Conservation (phyloP, 306 rosid species). For the Casuarina cunninghamiana region DNA sequence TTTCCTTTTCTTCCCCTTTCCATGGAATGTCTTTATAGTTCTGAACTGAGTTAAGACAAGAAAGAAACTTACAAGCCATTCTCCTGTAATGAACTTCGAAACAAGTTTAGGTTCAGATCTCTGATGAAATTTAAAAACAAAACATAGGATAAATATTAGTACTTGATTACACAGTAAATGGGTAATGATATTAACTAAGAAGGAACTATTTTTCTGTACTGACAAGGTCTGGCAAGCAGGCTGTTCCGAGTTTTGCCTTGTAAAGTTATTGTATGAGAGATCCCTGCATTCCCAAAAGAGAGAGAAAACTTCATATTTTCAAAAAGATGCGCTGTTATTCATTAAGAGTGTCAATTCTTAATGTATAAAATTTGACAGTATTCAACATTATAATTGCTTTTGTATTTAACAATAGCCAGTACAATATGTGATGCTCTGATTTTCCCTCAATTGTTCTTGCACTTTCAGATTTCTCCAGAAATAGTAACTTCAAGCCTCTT, state of each 20-base stretch:
- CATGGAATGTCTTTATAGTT: no score
- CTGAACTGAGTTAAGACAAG: no score
- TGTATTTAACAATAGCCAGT: background rate
- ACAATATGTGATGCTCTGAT: background rate
- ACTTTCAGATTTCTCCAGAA: background rate
- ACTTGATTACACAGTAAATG: background rate
- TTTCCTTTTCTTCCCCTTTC: no score
- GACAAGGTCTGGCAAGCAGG: background rate
- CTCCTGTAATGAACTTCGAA: background rate
- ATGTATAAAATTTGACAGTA: background rate
- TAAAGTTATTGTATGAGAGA: slow-evolving; percentile 3
- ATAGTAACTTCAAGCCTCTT: background rate
- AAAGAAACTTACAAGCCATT: no score
- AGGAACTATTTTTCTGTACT: background rate
- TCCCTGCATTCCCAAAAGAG: background rate
- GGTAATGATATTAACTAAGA: background rate
- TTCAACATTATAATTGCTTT: no score
- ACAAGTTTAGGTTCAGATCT: background rate
- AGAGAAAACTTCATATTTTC: background rate
- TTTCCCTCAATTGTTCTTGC: background rate
- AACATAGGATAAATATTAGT: no score
- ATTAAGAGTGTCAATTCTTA: background rate
- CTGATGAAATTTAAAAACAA: no score
- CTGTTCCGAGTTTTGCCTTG: background rate
- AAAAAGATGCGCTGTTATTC: background rate